A percentile compares a stretch with the other conserved stretches of the same genome.
phyloP scores from a whole-genome alignment of 768 basidiomycete species.

The Tricholoma flavovirens region DNA sequence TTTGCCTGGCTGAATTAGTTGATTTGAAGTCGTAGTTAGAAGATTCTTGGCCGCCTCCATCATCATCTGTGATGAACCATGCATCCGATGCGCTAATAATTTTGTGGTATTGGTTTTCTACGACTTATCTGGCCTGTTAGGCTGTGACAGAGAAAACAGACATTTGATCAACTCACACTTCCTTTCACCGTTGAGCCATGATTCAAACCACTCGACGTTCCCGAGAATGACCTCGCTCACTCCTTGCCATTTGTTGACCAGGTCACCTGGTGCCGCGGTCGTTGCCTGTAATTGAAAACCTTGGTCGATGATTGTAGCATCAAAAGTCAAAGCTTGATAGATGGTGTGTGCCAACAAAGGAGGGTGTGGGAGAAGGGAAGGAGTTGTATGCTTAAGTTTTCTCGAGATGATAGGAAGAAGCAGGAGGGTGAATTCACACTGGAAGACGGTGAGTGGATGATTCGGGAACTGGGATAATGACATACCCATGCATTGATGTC shows the following conservation, averaged over 20 bases:
- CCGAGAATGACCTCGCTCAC: slow-evolving; percentile 78
- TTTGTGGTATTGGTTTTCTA: slow-evolving; percentile 79
- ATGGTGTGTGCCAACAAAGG: slow-evolving; percentile 92
- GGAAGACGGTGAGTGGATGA: slow-evolving; percentile 4
- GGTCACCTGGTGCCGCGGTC: slow-evolving; percentile 27
- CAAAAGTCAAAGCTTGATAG: slow-evolving; percentile 87
- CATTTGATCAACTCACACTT: slow-evolving; percentile 56
- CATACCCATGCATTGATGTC: slow-evolving; percentile 73
- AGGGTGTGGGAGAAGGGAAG: slow-evolving; percentile 68
- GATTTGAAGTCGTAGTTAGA: slow-evolving; percentile 47
- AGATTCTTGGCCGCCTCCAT: slow-evolving; percentile 39
- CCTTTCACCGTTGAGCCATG: slow-evolving; percentile 87
- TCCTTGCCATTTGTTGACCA: slow-evolving; percentile 56
- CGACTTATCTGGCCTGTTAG: slow-evolving; percentile 48
- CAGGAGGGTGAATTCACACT: slow-evolving; percentile 81
- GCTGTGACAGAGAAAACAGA: neutral
- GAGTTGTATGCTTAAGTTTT: slow-evolving; percentile 72
- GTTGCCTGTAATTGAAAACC: slow-evolving; percentile 63
- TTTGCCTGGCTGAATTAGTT: slow-evolving; percentile 77
- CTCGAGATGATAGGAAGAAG: slow-evolving; percentile 73
- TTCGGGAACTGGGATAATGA: neutral
- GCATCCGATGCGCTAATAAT: slow-evolving; percentile 79
- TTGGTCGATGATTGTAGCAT: slow-evolving; percentile 67
- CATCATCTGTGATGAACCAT: slow-evolving; percentile 77
- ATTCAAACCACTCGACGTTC: slow-evolving; percentile 82